Evolutionary conservation across 257 asterid genomes (phyloP), one percentile per base, ranked within the genome.

Genomic region (Coffea eugenioides): DNA sequence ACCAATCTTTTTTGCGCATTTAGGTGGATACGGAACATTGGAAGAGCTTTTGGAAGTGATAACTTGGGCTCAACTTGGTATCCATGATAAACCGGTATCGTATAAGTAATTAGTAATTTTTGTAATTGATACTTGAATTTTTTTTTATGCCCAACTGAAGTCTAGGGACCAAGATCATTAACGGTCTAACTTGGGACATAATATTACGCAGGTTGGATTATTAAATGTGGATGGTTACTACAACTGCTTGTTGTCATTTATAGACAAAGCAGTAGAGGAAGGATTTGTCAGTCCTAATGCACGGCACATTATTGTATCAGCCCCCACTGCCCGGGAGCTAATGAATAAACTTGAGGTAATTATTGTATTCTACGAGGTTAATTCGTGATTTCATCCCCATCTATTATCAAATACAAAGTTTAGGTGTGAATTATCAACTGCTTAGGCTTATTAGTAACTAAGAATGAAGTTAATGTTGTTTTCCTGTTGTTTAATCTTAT

Each of bases 61-160:
- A 25, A 76, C 89, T 39, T 86, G 89, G 89, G 87, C 89, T 49
- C 89, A 86, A 83, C 89, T 86, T 5, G 87, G 89, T 36, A 86
- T 86, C 77, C 89, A 86, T 72, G 85, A 86, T 31, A 86, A 86
- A 81, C 89, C 89, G 34, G 89, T 86, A 79, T 39, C 8, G 9
- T n/a, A 57, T 57, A 18, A 56, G 8, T 21, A 9, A 9, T 62
- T 62, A 0, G 34, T 31, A 3, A 4, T 25, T 64, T n/a, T 64
- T 65, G 7, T 18, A 65, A 27, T 11, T 65, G 8, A 65, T 27
- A 65, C 9, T 8, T 80, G 13, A 23, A 0, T n/a, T 16, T 52
- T 31, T 31, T 31, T 31, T 31, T 31, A 31, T 31, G 34, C 34
- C 34, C 34, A 31, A 31, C 1, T 1, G 34, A 31, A 31, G 34